These are phyloP conservation scores for Colletotrichum liriopes DNA, from an alignment of 2,329 filamentous ascomycete genomes.

Conservation along the genomic window DNA sequence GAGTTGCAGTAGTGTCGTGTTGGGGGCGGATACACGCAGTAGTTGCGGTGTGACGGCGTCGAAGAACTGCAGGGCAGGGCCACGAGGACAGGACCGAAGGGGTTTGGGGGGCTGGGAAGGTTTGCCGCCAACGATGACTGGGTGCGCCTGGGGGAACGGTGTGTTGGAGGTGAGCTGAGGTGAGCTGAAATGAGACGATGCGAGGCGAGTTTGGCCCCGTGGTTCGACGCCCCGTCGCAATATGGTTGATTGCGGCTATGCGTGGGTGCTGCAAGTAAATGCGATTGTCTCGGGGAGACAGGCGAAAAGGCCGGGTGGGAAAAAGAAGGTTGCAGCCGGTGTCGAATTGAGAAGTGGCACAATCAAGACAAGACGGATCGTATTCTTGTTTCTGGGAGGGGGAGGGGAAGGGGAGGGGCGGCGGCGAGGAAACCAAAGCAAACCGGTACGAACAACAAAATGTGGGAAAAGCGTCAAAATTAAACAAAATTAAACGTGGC, in stretches of 20 bases:
- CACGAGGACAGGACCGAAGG: constrained; percentile 5
- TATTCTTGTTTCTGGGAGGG: background rate
- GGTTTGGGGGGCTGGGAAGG: background rate
- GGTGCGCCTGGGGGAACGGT: background rate
- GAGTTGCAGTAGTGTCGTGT: constrained; percentile 21
- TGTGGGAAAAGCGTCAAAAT: constrained; percentile 8
- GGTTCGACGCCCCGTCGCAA: background rate
- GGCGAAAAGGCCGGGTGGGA: background rate
- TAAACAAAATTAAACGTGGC: constrained; percentile 14
- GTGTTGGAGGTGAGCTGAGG: too few species aligned
- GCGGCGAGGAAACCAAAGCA: background rate
- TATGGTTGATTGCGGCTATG: constrained; percentile 3
- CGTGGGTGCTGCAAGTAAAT: background rate
- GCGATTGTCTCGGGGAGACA: background rate
- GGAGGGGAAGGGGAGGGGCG: background rate
- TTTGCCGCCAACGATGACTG: background rate
- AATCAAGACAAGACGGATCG: constrained; percentile 10
- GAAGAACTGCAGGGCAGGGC: constrained; percentile 25
- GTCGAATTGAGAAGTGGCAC: background rate
- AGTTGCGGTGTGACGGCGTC: constrained; percentile 28
- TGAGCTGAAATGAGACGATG: background rate
- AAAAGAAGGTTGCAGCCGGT: constrained; percentile 2
- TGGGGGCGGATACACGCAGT: constrained; percentile 20
- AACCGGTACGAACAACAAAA: background rate
- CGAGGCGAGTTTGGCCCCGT: background rate